Evolutionary conservation across 495 filamentous ascomycete genomes (phyloP).

Genomic region (Pseudevernia furfuracea): DNA sequence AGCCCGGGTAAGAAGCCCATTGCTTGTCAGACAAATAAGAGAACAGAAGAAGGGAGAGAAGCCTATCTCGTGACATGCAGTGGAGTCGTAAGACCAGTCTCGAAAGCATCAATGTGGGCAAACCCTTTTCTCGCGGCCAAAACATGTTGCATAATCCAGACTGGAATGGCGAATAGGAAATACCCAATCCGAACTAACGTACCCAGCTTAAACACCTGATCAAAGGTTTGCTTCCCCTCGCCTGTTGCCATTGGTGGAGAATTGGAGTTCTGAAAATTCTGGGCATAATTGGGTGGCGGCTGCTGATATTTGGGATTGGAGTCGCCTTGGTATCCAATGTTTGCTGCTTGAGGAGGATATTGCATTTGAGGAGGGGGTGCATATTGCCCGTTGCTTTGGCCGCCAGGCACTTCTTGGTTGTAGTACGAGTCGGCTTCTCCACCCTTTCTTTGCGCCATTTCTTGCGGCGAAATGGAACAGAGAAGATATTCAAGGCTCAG

Average conservation of each 20-base stretch:
- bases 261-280: conserved; percentile 23
- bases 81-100: not conserved
- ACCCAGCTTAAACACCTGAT: conserved; percentile 65
- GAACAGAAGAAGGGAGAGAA: not conserved
- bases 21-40: not conserved
- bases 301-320: conserved; percentile 19
- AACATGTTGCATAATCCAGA: not conserved
- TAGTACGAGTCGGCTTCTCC: conserved; percentile 32
- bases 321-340: conserved; percentile 9
- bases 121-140: not conserved
- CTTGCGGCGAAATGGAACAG: not conserved
- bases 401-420: conserved; percentile 12
- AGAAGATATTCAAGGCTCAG: not conserved
- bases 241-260: conserved; percentile 11
- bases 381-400: conserved; percentile 7
- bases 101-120: not conserved
- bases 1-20: not conserved
- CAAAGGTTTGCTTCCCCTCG: conserved; percentile 52
- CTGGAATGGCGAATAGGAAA: not conserved
- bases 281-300: conserved; percentile 25
- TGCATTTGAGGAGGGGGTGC: conserved; percentile 19
- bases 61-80: not conserved
- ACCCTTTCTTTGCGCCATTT: conserved; percentile 23
- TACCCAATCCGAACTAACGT: not conserved
- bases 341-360: conserved; percentile 22